A percentile compares a stretch with the other conserved stretches of the same genome.
These are phyloP conservation scores for Cladophialophora exuberans DNA, from an alignment of 2,329 filamentous ascomycete genomes.

Conservation along the genomic window DNA sequence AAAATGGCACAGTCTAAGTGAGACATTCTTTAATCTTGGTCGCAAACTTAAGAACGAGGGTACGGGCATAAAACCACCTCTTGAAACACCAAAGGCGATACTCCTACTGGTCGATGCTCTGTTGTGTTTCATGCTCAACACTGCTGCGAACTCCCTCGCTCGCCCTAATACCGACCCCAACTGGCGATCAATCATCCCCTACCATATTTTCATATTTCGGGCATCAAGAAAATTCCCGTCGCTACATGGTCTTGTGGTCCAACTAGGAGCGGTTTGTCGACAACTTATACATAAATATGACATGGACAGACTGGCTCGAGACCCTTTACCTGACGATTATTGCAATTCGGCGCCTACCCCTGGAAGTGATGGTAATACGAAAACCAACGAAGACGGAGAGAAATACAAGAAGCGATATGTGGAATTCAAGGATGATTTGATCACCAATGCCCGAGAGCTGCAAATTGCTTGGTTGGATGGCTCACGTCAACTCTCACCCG, in stretches of 20 bases:
- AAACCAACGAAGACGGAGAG: constrained; percentile 36
- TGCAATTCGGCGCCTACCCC: constrained; percentile 45
- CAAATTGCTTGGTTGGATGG: constrained; percentile 50
- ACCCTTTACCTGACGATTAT: constrained; percentile 44
- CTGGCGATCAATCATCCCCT: constrained; percentile 53
- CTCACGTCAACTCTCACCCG: constrained; percentile 44
- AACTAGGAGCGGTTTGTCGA: constrained; percentile 52
- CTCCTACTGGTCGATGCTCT: constrained; percentile 45
- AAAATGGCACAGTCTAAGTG: constrained; percentile 48
- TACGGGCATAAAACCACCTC: constrained; percentile 23
- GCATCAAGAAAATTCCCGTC: constrained; percentile 44
- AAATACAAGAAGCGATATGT: constrained; percentile 45
- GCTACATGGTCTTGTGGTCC: constrained; percentile 48
- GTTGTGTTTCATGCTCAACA: constrained; percentile 53
- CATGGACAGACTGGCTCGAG: constrained; percentile 48
- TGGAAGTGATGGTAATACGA: constrained; percentile 47
- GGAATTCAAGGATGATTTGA: constrained; percentile 45
- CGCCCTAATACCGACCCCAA: constrained; percentile 42
- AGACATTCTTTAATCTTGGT: constrained; percentile 47
- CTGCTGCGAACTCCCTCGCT: constrained; percentile 46
- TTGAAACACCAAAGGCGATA: constrained; percentile 32
- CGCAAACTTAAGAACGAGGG: constrained; percentile 52
- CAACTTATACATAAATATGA: constrained; percentile 50
- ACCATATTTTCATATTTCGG: constrained; percentile 50
- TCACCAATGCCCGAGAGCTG: constrained; percentile 46